Percentiles rank a stretch among this genome's conserved stretches.
Evolutionary conservation across 1,284 basidiomycete genomes (phyloP).

Genomic region (Ceratobasidium sp.): DNA sequence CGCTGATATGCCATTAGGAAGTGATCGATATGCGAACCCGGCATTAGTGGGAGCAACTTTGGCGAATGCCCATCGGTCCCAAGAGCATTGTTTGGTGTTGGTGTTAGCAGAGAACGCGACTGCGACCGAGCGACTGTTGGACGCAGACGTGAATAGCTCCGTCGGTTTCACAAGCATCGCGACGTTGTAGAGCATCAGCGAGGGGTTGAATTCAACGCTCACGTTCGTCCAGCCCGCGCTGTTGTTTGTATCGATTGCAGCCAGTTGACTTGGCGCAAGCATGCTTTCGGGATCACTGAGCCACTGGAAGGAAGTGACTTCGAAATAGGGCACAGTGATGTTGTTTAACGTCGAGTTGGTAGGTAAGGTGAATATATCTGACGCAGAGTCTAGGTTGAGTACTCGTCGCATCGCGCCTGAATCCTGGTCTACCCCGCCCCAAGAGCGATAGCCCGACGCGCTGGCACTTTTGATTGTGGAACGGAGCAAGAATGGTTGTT

Average conservation of each 20-base stretch:
- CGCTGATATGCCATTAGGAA: not conserved
- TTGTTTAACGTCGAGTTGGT: slow-evolving; percentile 16
- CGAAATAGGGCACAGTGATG: slow-evolving; percentile 10
- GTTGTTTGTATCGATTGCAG: not conserved
- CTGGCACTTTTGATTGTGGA: not conserved
- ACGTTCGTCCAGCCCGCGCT: not conserved
- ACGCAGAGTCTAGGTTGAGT: not conserved
- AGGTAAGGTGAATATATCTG: slow-evolving; percentile 1
- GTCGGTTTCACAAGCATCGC: not conserved
- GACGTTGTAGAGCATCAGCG: not conserved
- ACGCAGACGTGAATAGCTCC: not conserved
- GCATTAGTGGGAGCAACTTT: not conserved
- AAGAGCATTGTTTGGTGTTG: not conserved
- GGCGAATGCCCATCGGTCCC: not conserved
- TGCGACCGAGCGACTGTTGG: not conserved
- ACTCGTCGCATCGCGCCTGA: slow-evolving; percentile 1
- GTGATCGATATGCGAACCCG: not conserved
- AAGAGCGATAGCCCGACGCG: not conserved
- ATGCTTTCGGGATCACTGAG: not conserved
- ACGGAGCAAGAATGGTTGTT: not conserved
- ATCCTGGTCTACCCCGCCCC: not conserved
- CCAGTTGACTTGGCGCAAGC: slow-evolving; percentile 1
- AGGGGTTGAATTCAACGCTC: not conserved
- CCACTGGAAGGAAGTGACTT: slow-evolving; percentile 11
- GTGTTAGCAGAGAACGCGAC: not conserved